Percentiles rank a stretch among this genome's conserved stretches.
phyloP scores from a whole-genome alignment of 768 basidiomycete genomes.

The Inosperma sp. region DNA sequence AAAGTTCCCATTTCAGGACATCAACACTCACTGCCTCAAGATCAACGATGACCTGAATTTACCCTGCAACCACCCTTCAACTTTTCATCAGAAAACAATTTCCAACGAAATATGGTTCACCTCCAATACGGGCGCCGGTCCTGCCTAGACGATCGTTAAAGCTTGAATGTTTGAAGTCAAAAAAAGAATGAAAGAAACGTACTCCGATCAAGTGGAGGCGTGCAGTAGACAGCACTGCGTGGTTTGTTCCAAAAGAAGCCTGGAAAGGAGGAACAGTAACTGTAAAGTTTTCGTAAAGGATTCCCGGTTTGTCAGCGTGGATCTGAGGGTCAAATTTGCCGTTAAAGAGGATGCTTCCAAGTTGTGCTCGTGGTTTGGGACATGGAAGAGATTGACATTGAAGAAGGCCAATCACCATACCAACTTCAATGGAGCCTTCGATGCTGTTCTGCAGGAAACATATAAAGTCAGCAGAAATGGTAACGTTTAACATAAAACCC shows the following conservation, averaged over 20 bases:
- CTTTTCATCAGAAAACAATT: constrained; percentile 8
- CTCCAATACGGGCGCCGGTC: constrained; percentile 6
- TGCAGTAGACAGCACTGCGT: constrained; percentile 8
- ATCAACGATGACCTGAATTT: too few relatives aligned
- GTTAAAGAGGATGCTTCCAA: constrained; percentile 41
- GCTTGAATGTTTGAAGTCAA: background rate
- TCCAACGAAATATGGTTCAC: constrained; percentile 2
- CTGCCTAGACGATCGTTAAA: constrained; percentile 1
- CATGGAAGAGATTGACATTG: constrained; percentile 29
- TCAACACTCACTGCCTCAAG: too few relatives aligned
- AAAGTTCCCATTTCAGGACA: too few relatives aligned
- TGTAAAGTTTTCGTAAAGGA: constrained; percentile 44
- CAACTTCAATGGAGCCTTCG: constrained; percentile 40
- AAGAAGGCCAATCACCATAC: constrained; percentile 39
- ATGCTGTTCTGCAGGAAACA: constrained; percentile 31
- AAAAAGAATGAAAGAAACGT: background rate
- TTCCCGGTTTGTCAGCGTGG: constrained; percentile 26
- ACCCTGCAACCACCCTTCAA: too few relatives aligned
- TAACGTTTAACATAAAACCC: too few relatives aligned
- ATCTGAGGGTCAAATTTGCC: constrained; percentile 35
- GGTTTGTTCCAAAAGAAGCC: background rate
- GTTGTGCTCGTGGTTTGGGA: constrained; percentile 18
- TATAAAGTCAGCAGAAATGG: too few relatives aligned
- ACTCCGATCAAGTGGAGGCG: constrained; percentile 12
- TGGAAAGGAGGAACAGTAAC: constrained; percentile 11